Evolutionary conservation across 2,329 filamentous ascomycete genomes (phyloP).

Genomic region (Cordyceps pruinosa): DNA sequence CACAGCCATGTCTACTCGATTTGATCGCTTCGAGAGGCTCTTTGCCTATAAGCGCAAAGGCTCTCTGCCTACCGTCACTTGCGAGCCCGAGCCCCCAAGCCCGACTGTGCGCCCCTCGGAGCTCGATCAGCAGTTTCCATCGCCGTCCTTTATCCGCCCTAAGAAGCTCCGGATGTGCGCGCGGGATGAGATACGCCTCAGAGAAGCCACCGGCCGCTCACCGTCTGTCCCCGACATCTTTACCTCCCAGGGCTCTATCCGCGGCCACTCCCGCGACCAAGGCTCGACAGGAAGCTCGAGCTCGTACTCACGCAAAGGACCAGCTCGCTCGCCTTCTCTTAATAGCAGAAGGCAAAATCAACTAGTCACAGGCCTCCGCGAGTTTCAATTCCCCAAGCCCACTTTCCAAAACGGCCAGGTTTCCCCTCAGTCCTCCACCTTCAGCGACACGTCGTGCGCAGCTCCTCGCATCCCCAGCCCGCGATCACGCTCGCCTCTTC

Average conservation of each 20-base stretch:
- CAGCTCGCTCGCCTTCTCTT: conserved; percentile 22
- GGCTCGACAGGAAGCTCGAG: conserved; percentile 15
- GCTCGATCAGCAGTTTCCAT: conserved; percentile 37
- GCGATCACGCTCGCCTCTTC: conserved; percentile 20
- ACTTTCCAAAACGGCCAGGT: conserved; percentile 23
- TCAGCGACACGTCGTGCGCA: conserved; percentile 18
- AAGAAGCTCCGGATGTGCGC: conserved; percentile 49
- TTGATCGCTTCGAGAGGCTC: conserved; percentile 45
- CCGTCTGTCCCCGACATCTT: conserved; percentile 13
- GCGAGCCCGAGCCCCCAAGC: conserved; percentile 19
- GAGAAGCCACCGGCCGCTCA: conserved; percentile 23
- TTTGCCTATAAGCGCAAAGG: conserved; percentile 40
- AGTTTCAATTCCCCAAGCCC: conserved; percentile 32
- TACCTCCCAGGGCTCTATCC: conserved; percentile 4
- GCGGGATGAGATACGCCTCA: conserved; percentile 39
- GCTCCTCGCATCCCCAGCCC: conserved; percentile 21
- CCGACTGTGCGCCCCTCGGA: conserved; percentile 16
- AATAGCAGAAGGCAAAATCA: conserved; percentile 17
- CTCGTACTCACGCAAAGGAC: conserved; percentile 14
- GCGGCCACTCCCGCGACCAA: conserved; percentile 12
- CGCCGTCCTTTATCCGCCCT: conserved; percentile 49
- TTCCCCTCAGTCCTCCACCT: conserved; percentile 20
- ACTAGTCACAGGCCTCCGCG: conserved; percentile 25
- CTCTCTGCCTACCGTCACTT: conserved; percentile 21
- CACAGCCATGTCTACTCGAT: conserved; percentile 41